A percentile compares a stretch with the other conserved stretches of the same genome.
Conservation (phyloP, 2,329 filamentous ascomycete species). For the Claviceps spartinae region DNA sequence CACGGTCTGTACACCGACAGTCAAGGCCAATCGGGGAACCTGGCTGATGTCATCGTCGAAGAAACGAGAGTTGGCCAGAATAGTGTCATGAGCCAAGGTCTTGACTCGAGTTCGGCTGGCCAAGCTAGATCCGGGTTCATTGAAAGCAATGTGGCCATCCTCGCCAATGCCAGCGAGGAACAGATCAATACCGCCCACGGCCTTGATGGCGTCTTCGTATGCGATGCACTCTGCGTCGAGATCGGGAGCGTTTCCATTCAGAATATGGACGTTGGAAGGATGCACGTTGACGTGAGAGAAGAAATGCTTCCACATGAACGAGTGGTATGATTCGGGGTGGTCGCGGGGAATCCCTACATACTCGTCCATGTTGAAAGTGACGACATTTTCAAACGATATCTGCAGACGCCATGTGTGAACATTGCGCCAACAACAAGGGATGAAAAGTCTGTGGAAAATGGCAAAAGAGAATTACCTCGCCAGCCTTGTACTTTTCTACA, state of each 20-base stretch:
- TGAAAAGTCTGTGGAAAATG: not conserved
- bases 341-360: constrained; percentile 74
- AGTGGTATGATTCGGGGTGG: constrained; percentile 77
- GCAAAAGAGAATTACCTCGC: constrained; percentile 27
- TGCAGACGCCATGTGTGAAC: constrained; percentile 16
- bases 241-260: constrained; percentile 66
- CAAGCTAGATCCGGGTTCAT: constrained; percentile 72
- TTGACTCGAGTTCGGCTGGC: constrained; percentile 70
- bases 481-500: constrained; percentile 56
- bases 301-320: constrained; percentile 88
- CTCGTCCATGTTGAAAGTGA: constrained; percentile 92
- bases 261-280: constrained; percentile 71
- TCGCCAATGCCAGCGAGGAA: constrained; percentile 77
- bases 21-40: constrained; percentile 72
- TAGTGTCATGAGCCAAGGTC: constrained; percentile 77
- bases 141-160: constrained; percentile 83
- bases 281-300: constrained; percentile 75
- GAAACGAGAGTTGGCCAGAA: constrained; percentile 73
- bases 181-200: constrained; percentile 66
- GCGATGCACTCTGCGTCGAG: constrained; percentile 63
- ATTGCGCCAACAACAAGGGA: too few relatives aligned
- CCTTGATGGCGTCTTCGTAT: constrained; percentile 67
- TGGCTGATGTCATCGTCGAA: constrained; percentile 60
- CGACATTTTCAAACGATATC: constrained; percentile 76
- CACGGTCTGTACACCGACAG: constrained; percentile 73